A percentile compares a stretch with the other conserved stretches of the same genome.
Conservation (phyloP, 2,329 filamentous ascomycete genomes). For the Fusarium luffae region DNA sequence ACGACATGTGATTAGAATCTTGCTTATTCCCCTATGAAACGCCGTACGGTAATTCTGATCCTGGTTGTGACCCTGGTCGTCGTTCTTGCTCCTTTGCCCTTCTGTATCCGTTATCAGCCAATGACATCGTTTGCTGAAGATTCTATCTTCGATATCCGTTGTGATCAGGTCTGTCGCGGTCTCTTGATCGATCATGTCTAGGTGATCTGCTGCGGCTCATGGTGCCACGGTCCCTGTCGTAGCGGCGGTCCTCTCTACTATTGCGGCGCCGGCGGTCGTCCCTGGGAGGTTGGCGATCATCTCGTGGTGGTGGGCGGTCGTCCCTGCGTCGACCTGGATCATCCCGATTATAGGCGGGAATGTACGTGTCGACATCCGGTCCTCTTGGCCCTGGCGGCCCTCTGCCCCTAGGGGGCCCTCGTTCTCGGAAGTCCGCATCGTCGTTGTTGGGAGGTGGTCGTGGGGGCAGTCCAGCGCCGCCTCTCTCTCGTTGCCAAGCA, state of each 20-base stretch:
- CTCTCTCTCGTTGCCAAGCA: slow-evolving; percentile 66
- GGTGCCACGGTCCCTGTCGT: slow-evolving; percentile 56
- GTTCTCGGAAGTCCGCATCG: slow-evolving; percentile 55
- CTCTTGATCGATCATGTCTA: slow-evolving; percentile 53
- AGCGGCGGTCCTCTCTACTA: slow-evolving; percentile 52
- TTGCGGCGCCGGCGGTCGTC: slow-evolving; percentile 49
- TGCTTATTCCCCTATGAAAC: slow-evolving; percentile 27
- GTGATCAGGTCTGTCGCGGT: slow-evolving; percentile 59
- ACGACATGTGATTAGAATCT: slow-evolving; percentile 23
- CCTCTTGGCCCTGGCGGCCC: slow-evolving; percentile 48
- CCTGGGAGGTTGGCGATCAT: slow-evolving; percentile 46
- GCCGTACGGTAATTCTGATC: slow-evolving; percentile 16
- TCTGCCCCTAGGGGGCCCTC: slow-evolving; percentile 46
- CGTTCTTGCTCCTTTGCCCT: not conserved
- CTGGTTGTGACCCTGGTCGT: slow-evolving; percentile 2
- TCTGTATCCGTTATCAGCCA: not conserved
- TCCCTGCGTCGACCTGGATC: slow-evolving; percentile 51
- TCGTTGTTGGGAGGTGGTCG: slow-evolving; percentile 51
- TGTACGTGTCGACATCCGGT: slow-evolving; percentile 61
- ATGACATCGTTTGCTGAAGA: not conserved
- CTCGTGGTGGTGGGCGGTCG: slow-evolving; percentile 45
- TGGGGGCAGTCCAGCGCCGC: slow-evolving; percentile 60
- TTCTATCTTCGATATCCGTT: slow-evolving; percentile 63
- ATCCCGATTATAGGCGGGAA: slow-evolving; percentile 58
- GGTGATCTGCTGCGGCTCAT: slow-evolving; percentile 56